Conservation (phyloP, 768 basidiomycete genomes). For the Tephrocybe rancida region DNA sequence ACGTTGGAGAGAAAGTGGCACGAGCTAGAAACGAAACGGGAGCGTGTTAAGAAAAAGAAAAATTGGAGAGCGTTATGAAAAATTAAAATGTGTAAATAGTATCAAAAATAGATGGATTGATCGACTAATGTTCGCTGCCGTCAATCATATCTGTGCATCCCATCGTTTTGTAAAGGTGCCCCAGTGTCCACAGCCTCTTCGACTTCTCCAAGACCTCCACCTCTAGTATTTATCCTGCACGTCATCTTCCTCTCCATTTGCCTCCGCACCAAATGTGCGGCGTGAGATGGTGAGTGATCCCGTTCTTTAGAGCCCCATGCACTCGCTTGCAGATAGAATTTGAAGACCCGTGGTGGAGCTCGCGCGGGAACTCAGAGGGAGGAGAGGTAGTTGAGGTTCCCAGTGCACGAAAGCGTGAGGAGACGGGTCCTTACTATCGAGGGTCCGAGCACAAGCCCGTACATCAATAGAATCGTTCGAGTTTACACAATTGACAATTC, state of each 20-base stretch:
- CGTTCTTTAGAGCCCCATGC: too few relatives aligned
- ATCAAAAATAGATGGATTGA: conserved; percentile 20
- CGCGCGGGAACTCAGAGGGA: too few relatives aligned
- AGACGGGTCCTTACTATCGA: too few relatives aligned
- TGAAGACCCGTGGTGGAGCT: too few relatives aligned
- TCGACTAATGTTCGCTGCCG: conserved; percentile 75
- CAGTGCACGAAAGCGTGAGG: too few relatives aligned
- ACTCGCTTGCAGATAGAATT: too few relatives aligned
- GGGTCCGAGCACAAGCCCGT: too few relatives aligned
- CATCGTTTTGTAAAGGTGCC: conserved; percentile 92
- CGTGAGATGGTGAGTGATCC: too few relatives aligned
- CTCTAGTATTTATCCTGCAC: conserved; percentile 95
- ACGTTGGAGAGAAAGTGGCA: conserved; percentile 95
- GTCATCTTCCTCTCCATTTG: conserved; percentile 82
- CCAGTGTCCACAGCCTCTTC: conserved; percentile 88
- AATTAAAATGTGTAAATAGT: conserved; percentile 26
- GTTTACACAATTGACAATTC: too few relatives aligned
- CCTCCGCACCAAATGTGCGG: conserved; percentile 94
- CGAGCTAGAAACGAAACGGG: conserved; percentile 93
- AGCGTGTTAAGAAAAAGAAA: conserved; percentile 80
- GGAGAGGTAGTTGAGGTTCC: too few relatives aligned
- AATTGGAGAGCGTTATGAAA: conserved; percentile 47
- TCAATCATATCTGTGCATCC: conserved; percentile 92
- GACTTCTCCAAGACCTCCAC: conserved; percentile 89
- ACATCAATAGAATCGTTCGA: too few relatives aligned